Base-by-base conservation (phyloP, 1,284 basidiomycete genomes). In the Marasmius tenuissimus region DNA sequence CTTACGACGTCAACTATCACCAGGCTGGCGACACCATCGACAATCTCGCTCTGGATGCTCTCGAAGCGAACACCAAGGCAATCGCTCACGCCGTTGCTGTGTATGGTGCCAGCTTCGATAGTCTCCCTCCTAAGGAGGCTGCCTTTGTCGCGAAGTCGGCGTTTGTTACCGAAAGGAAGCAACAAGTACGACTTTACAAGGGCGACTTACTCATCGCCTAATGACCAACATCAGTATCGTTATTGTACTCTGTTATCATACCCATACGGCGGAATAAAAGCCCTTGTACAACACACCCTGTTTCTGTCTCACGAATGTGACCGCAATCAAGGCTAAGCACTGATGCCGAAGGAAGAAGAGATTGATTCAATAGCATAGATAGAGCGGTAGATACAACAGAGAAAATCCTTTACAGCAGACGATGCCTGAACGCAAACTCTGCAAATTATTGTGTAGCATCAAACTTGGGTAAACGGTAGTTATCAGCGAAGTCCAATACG, bases 1-100 rank as follows among this genome's bases (percentile, higher is more conserved):
- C 65, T 10, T 69, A 69, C 48, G 69, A 71, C 39, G 38, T 40
- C 11, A 70, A 68, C 58, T 72, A 70, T 56, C 71, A 72, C 61
- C 52, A 61, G 20, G 64, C 62, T 11, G 71, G 69, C 59, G 71
- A 71, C 40, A 64, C 59, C n/a, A 51, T 69, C 50, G 62, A 66
- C 8, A 71, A 70, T 63, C 54, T 70, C 18, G 61, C 65, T 37
- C 54, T 66, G 18, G 61, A 62, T 33, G 60, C 63, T 18, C 70
- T 65, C 63, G 60, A 61, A 27, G 52, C 61, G 12, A 72, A 70
- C 60, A 63, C 68, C 47, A 69, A 69, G 42, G 70, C 67, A 35
- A 63, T 64, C 50, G 70, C 70, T 8, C 65, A 71, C 51, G 52
- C 65, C 40, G 66, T 70, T 42, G 66, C 52, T 8, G 45, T 47